phyloP scores from a whole-genome alignment of 805 yeast species.

The Maudiozyma bulderi region DNA sequence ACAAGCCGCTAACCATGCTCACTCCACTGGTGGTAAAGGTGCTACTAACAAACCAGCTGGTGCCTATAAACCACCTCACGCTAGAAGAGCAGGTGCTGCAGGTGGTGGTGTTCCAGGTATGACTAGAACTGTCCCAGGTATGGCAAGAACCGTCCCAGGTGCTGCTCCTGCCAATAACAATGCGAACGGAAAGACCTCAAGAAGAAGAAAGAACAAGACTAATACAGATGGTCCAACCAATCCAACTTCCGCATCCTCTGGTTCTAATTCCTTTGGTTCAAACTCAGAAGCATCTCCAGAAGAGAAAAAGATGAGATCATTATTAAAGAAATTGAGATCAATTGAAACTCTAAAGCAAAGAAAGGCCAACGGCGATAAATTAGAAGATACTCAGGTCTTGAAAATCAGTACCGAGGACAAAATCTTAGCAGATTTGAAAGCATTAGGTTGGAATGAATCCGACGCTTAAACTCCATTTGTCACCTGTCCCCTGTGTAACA shows the following conservation, averaged over 20 bases:
- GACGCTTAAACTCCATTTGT: neutral
- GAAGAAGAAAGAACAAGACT: constrained; percentile 49
- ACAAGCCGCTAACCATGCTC: constrained; percentile 12
- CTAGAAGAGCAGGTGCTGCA: constrained; percentile 44
- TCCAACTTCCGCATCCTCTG: constrained; percentile 8
- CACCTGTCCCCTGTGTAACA: neutral
- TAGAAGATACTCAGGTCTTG: constrained; percentile 87
- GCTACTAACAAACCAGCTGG: constrained; percentile 55
- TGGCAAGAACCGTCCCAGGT: constrained; percentile 28
- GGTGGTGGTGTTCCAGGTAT: constrained; percentile 35
- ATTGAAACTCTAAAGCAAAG: constrained; percentile 82
- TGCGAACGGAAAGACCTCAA: constrained; percentile 43
- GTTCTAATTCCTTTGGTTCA: constrained; percentile 5
- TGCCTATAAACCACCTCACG: constrained; percentile 96
- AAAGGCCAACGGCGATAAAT: constrained; percentile 69
- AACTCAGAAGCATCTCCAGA: constrained; percentile 45
- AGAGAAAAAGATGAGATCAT: constrained; percentile 84
- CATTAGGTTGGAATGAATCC: constrained; percentile 60
- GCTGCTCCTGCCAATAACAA: constrained; percentile 42
- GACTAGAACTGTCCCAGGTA: constrained; percentile 43
- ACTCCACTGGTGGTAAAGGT: constrained; percentile 10
- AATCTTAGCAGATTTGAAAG: constrained; percentile 62
- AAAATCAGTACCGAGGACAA: constrained; percentile 82
- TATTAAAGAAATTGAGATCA: constrained; percentile 91
- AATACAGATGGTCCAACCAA: constrained; percentile 2